Evolutionary conservation across 768 basidiomycete species (phyloP).

Genomic region (Mycena galericulata): DNA sequence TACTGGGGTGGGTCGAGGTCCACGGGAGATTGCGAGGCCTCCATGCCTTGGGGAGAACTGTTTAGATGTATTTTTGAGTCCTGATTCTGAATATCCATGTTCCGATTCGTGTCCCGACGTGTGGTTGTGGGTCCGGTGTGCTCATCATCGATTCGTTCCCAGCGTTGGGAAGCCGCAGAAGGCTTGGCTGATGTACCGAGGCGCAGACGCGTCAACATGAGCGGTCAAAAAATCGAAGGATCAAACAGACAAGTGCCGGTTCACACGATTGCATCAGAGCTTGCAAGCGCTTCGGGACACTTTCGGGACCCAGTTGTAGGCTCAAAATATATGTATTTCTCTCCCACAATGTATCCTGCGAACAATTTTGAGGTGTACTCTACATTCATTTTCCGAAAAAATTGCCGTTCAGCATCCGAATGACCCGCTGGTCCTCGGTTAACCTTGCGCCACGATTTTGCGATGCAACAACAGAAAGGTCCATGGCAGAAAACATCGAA

Average conservation of each 20-base stretch:
- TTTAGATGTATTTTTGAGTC: no score
- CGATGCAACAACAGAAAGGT: conserved; percentile 44
- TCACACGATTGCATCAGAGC: no score
- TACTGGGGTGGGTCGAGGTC: no score
- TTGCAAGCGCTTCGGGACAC: no score
- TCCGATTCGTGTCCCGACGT: conserved; percentile 5
- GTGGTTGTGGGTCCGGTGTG: background rate
- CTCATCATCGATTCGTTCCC: no score
- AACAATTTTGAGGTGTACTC: background rate
- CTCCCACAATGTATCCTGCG: background rate
- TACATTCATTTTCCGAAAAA: conserved; percentile 26
- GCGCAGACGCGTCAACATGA: no score
- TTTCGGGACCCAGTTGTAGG: background rate
- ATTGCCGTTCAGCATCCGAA: conserved; percentile 64
- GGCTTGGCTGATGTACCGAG: background rate
- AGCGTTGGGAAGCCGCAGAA: no score
- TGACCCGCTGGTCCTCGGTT: conserved; percentile 71
- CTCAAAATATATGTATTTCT: background rate
- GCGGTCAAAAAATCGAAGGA: no score
- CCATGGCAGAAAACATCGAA: conserved; percentile 50
- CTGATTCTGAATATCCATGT: background rate
- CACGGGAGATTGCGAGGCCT: no score
- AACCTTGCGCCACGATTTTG: conserved; percentile 50
- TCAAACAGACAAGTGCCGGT: no score
- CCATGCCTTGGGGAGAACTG: no score